phyloP scores from a whole-genome alignment of 1,284 basidiomycete species.

The Chalciporus sp. region DNA sequence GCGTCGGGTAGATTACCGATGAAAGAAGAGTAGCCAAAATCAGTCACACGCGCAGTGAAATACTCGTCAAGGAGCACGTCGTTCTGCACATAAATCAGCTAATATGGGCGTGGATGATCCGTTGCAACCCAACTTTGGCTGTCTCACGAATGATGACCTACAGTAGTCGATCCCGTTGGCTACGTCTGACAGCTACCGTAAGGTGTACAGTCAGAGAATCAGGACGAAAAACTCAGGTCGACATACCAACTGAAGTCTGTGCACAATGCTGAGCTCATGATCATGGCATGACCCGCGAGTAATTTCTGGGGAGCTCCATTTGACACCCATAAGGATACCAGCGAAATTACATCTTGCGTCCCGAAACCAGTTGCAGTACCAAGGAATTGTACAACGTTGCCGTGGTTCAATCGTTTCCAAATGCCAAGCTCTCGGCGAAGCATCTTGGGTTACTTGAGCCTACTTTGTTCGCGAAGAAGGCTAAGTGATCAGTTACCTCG shows the following conservation, averaged over 20 bases:
- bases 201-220: not conserved
- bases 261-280: not conserved
- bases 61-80: constrained; percentile 19
- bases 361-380: too few species aligned
- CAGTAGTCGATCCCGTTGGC: not conserved
- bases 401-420: constrained; percentile 11
- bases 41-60: too few species aligned
- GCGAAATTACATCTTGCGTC: constrained; percentile 1
- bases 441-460: constrained; percentile 9
- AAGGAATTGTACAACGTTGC: constrained; percentile 6
- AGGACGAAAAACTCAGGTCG: not conserved
- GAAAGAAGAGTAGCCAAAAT: constrained; percentile 4
- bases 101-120: too few species aligned
- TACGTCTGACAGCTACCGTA: too few species aligned
- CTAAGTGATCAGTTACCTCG: not conserved
- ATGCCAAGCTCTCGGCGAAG: constrained; percentile 15
- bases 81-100: too few species aligned
- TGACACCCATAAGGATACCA: constrained; percentile 16
- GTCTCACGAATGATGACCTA: not conserved
- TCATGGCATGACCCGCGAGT: constrained; percentile 5
- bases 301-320: constrained; percentile 10
- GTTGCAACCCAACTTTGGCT: too few species aligned
- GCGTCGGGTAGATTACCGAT: constrained; percentile 2
- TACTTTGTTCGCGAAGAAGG: not conserved
- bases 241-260: constrained; percentile 11